Evolutionary conservation across 495 filamentous ascomycete species (phyloP).

Genomic region (Niebla homalea): DNA sequence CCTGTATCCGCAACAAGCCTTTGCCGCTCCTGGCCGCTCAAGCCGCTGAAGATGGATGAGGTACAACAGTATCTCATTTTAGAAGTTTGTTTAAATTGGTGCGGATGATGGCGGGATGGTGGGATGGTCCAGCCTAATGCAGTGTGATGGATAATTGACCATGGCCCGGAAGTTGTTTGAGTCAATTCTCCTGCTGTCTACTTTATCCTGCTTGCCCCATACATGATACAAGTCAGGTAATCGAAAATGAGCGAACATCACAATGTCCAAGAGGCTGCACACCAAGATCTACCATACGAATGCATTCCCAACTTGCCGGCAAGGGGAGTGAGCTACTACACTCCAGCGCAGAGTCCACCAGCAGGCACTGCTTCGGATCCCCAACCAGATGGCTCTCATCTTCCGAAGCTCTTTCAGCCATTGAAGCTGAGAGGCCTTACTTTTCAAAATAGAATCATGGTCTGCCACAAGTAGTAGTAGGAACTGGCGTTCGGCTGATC

Average conservation of each 20-base stretch:
- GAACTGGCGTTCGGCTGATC: not conserved
- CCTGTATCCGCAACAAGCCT: no score
- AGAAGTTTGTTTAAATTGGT: not conserved
- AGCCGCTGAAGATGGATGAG: not conserved
- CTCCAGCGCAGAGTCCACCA: constrained; percentile 49
- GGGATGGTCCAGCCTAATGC: no score
- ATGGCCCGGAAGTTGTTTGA: no score
- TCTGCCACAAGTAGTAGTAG: constrained; percentile 12
- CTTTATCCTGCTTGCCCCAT: not conserved
- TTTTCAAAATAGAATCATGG: constrained; percentile 50
- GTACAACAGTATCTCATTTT: no score
- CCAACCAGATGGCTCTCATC: constrained; percentile 38
- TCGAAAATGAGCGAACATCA: constrained; percentile 14
- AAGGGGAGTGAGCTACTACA: constrained; percentile 51
- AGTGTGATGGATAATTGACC: no score
- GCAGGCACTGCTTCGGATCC: constrained; percentile 51
- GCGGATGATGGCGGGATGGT: not conserved
- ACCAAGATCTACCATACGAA: constrained; percentile 12
- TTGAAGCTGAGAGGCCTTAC: constrained; percentile 43
- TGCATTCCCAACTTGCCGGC: constrained; percentile 30
- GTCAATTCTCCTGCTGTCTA: not conserved
- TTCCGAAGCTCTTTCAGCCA: constrained; percentile 59
- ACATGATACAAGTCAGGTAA: no score
- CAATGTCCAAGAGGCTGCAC: constrained; percentile 12
- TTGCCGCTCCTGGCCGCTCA: not conserved